Percentiles rank a stretch among this genome's conserved stretches.
Evolutionary conservation across 306 rosid species (phyloP).

Genomic region (Rosa chinensis): DNA sequence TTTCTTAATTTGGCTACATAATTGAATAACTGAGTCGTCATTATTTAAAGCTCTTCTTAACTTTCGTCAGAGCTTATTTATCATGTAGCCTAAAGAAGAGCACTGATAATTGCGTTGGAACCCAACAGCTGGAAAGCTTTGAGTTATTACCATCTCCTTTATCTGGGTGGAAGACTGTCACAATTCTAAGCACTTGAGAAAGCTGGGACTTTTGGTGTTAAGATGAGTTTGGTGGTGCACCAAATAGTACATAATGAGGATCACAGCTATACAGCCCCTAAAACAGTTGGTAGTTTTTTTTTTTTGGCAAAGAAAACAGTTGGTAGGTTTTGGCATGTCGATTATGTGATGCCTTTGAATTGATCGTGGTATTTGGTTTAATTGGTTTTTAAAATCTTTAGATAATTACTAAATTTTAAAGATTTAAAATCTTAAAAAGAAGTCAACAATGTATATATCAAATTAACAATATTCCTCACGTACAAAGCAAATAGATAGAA

Average conservation of each 20-base stretch:
- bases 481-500: no score
- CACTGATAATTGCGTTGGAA: slow-evolving; percentile 17
- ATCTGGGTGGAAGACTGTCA: neutral
- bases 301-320: neutral
- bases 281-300: neutral
- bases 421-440: no score
- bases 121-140: slow-evolving; percentile 26
- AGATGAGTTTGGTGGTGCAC: neutral
- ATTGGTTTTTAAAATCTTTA: neutral
- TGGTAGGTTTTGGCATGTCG: neutral
- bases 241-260: neutral
- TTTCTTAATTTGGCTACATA: neutral
- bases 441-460: no score
- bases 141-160: neutral
- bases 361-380: neutral
- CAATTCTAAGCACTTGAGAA: slow-evolving; percentile 2
- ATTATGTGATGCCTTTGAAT: neutral
- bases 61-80: neutral
- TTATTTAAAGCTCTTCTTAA: neutral
- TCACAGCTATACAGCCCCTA: neutral
- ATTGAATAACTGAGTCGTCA: slow-evolving; percentile 16
- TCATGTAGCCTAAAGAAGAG: neutral
- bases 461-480: no score
- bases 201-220: neutral
- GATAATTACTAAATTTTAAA: no score